These are phyloP conservation scores for Globisporangium paroecandrum DNA, from an alignment of 352 stramenopile genomes.

Conservation along the genomic window DNA sequence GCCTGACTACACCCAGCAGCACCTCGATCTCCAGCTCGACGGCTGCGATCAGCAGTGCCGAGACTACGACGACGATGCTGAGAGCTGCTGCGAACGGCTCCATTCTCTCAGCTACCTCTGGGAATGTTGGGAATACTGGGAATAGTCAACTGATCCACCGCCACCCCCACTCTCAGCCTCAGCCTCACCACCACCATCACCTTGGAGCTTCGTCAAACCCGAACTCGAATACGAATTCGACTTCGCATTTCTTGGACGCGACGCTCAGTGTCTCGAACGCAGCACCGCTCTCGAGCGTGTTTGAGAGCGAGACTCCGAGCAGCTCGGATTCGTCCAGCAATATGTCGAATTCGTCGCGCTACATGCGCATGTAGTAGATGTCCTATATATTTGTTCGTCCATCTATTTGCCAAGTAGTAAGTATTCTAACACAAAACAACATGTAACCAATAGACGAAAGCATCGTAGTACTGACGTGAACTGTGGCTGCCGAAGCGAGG, in stretches of 20 bases:
- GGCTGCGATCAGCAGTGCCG: not conserved
- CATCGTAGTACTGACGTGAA: too few relatives aligned
- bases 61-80: not conserved
- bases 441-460: not conserved
- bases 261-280: not conserved
- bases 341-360: conserved; percentile 1
- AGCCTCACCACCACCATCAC: too few relatives aligned
- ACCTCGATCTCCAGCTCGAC: not conserved
- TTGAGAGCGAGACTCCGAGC: not conserved
- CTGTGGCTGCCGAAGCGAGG: too few relatives aligned
- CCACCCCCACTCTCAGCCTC: not conserved
- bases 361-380: conserved; percentile 3
- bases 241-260: conserved; percentile 6
- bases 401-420: not conserved
- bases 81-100: not conserved
- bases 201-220: not conserved
- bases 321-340: not conserved
- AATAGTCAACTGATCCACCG: not conserved
- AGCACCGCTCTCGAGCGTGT: not conserved
- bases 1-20: not conserved
- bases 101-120: not conserved
- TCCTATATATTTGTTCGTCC: not conserved
- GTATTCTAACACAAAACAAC: not conserved
- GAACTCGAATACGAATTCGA: not conserved
- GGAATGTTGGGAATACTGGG: not conserved